Percentiles rank a stretch among this genome's conserved stretches.
phyloP scores from a whole-genome alignment of 257 asterid species.

The Eucommia ulmoides region DNA sequence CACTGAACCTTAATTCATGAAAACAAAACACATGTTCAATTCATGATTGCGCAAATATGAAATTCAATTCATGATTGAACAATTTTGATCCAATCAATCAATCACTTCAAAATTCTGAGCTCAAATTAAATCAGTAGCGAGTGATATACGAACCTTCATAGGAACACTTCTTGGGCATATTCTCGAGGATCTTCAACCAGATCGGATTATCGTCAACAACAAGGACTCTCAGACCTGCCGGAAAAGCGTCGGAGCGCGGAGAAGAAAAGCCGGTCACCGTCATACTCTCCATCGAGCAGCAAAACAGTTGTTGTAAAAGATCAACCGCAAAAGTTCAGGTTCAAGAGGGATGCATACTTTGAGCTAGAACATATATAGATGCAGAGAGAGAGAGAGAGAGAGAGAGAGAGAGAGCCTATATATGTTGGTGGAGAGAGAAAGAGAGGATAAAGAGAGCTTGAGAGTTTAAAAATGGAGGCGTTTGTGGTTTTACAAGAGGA shows the following conservation, averaged over 20 bases:
- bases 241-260: slow-evolving; percentile 55
- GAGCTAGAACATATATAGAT: too few relatives aligned
- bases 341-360: too few relatives aligned
- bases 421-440: neutral
- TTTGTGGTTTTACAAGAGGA: slow-evolving; percentile 15
- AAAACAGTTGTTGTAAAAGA: neutral
- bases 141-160: slow-evolving; percentile 89
- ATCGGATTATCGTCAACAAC: slow-evolving; percentile 97
- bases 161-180: slow-evolving; percentile 88
- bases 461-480: slow-evolving; percentile 1
- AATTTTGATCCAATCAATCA: too few relatives aligned
- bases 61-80: too few relatives aligned
- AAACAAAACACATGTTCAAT: too few relatives aligned
- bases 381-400: too few relatives aligned
- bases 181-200: slow-evolving; percentile 93
- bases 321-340: slow-evolving; percentile 3
- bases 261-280: slow-evolving; percentile 57
- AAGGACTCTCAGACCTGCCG: slow-evolving; percentile 86
- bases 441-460: slow-evolving; percentile 8
- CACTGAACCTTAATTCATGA: too few relatives aligned
- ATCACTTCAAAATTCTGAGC: too few relatives aligned
- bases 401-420: too few relatives aligned
- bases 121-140: too few relatives aligned
- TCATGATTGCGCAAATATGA: too few relatives aligned
- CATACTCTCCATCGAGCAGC: slow-evolving; percentile 40